Evolutionary conservation across 768 basidiomycete species (phyloP), one percentile per base, ranked within the genome.

Genomic region (Galerina marginata): DNA sequence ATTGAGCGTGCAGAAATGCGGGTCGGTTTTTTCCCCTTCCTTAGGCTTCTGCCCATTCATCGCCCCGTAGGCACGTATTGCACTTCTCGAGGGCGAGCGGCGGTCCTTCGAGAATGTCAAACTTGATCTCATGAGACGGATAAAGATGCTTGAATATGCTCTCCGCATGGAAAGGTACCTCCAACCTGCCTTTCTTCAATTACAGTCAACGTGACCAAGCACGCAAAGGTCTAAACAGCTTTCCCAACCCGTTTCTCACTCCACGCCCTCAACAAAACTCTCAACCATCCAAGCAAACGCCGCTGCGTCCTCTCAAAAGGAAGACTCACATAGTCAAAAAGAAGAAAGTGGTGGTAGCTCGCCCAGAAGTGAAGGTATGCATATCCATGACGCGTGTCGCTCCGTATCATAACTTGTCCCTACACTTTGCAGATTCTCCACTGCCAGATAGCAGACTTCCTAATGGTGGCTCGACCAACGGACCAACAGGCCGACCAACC

Each of bases 1-100:
- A 99, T 99, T 69, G 97, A 99, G 77, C 83, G 97, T 67, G 97
- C 97, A 36, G 97, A 99, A 77, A 98, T 99, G 96, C 85, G 96
- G 84, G 95, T 95, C 65, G 69, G 92, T 86, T 44, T 65, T 60
- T 50, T 20, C 62, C 49, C 52, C 40, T 25, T 46, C 26, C 56
- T 39, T 12, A 33, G 54, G 60, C 67, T 65, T 67, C 56, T 72
- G 65, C 68, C 71, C 64, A 61, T 72, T 65, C 72, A 67, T 58
- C 16, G 38, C 51, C 64, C 66, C 62, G 6, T 69, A 96, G 95
- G 96, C 96, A 55, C 89, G 97, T 54, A 99, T 99, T 67, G 97
- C 97, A 20, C 85, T 99, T 47, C 85, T 99, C 56, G 97, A 99
- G 74, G 97, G 97, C 56, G 96, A 99, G 74, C 89, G 95, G 59